A percentile compares a stretch with the other conserved stretches of the same genome.
Conservation (phyloP, 345 rosid species). For the Boechera divaricarpa region DNA sequence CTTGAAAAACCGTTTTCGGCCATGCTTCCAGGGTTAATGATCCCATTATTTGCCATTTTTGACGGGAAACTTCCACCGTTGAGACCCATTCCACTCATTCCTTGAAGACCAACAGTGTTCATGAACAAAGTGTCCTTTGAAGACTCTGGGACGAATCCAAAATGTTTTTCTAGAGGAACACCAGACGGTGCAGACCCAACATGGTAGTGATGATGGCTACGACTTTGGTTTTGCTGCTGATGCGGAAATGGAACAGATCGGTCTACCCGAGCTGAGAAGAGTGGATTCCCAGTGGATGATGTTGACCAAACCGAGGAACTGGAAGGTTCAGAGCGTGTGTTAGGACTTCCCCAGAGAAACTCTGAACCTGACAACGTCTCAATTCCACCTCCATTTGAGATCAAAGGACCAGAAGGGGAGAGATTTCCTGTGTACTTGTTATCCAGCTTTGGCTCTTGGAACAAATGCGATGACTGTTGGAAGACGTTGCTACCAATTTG, state of each 20-base stretch:
- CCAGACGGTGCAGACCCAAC: conserved; percentile 96
- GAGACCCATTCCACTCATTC: conserved; percentile 48
- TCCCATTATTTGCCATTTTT: conserved; percentile 55
- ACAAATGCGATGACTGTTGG: conserved; percentile 61
- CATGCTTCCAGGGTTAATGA: conserved; percentile 56
- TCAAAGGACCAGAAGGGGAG: conserved; percentile 59
- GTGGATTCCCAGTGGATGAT: conserved; percentile 62
- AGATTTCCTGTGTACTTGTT: conserved; percentile 49
- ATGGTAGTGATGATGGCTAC: conserved; percentile 60
- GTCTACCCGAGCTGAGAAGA: conserved; percentile 58
- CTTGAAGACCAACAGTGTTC: conserved; percentile 61
- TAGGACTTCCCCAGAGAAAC: conserved; percentile 94
- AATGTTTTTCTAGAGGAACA: conserved; percentile 75
- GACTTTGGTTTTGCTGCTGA: conserved; percentile 56
- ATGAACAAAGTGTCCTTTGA: conserved; percentile 67
- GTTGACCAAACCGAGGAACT: conserved; percentile 72
- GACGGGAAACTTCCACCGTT: conserved; percentile 45
- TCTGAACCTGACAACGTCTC: conserved; percentile 79
- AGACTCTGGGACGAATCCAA: conserved; percentile 78
- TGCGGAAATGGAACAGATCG: conserved; percentile 55
- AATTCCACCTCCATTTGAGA: conserved; percentile 57
- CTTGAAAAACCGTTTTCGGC: conserved; percentile 59
- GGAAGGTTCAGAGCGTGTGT: conserved; percentile 57
- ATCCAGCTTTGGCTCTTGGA: conserved; percentile 62
- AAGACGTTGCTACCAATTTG: conserved; percentile 39